Base-by-base conservation (phyloP, 495 filamentous ascomycete genomes). In the Xylaria telfairii region DNA sequence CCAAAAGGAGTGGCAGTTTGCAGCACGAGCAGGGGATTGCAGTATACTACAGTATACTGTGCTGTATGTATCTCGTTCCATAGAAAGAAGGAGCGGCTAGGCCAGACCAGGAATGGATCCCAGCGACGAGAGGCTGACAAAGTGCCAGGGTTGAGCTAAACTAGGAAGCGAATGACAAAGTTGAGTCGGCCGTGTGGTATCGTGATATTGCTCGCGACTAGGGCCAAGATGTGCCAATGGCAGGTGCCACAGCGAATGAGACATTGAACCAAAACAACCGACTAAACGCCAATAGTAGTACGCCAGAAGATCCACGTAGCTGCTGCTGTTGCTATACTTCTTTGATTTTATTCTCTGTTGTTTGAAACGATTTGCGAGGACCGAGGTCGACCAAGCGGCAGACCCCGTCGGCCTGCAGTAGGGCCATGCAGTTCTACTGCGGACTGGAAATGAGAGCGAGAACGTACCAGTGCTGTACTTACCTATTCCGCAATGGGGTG, bases 1-100 rank as follows among this genome's bases (percentile, higher is more conserved):
- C 73, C 42, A 74, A 78, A 76, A 74, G 76, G 76, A 76, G 73
- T 64, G 56, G 67, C 39, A 59, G 66, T 54, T 56, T 69, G 61
- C 44, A 68, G 68, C 41, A 73, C 37, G 64, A 26, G 19, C 26
- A 53, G 47, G 60, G 30, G 63, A 8, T n/a, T n/a, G n/a, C n/a
- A n/a, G n/a, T n/a, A n/a, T n/a, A n/a, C n/a, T n/a, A n/a, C n/a
- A n/a, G n/a, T n/a, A n/a, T n/a, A 53, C 46, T 53, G 47, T 37
- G 26, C 63, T 37, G 21, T 24, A 57, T 41, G 30, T 47, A 53
- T 66, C 32, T 66, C 47, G 47, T 15, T 28, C 46, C 64, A 66
- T 53, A 28, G 37, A 41, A 54, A 41, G 64, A 53, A 53, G 32
- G 32, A 54, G 13, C 51, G 46, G 67, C 60, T 81, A 74, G 68